These are phyloP conservation scores for Tylopilus sp. DNA, from an alignment of 1,284 basidiomycete species.

Conservation along the genomic window DNA sequence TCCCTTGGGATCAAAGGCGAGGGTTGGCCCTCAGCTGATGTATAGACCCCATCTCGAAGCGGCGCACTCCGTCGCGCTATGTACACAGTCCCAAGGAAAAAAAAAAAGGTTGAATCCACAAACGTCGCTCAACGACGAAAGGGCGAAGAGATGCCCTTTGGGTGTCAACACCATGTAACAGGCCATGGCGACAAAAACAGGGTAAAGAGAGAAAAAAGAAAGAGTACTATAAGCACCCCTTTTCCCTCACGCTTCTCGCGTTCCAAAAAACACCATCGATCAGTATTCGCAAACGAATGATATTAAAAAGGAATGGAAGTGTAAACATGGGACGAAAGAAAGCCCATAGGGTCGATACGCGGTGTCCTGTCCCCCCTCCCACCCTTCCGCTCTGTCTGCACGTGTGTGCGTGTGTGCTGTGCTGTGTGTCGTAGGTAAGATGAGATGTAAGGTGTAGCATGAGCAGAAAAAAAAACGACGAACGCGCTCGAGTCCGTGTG, in stretches of 20 bases:
- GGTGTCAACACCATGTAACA: too few species aligned
- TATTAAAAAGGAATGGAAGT: slow-evolving; percentile 29
- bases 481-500: slow-evolving; percentile 16
- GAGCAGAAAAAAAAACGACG: slow-evolving; percentile 4
- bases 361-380: not conserved
- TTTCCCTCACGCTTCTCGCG: not conserved
- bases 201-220: too few species aligned
- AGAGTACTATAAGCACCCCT: too few species aligned
- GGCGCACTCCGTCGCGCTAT: too few species aligned
- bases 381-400: not conserved
- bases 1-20: too few species aligned
- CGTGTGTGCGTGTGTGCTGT: not conserved
- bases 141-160: too few species aligned
- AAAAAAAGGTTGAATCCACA: too few species aligned
- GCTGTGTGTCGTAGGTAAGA: slow-evolving; percentile 8
- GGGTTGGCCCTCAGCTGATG: too few species aligned
- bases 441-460: slow-evolving; percentile 17
- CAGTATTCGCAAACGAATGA: slow-evolving; percentile 24
- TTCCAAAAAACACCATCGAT: slow-evolving; percentile 7
- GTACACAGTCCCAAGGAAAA: too few species aligned
- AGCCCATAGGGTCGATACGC: slow-evolving; percentile 8
- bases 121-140: too few species aligned
- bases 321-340: slow-evolving; percentile 1
- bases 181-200: too few species aligned
- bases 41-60: too few species aligned